Base-by-base conservation (phyloP, 176 grass and related monocot species). In the Lolium rigidum region DNA sequence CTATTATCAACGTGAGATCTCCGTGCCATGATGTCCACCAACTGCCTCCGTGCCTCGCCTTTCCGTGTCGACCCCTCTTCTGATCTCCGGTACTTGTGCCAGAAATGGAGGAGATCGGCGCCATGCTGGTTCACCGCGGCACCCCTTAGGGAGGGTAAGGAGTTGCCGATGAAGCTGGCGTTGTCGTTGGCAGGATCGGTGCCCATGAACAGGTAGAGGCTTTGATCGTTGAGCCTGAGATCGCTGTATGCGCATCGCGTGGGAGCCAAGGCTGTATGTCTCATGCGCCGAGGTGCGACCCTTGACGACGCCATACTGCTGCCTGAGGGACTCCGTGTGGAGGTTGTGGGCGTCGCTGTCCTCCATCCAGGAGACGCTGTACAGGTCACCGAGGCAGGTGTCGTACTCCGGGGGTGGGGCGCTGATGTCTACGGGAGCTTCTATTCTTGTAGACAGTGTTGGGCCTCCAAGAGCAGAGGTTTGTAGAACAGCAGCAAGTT, bases 311-410 rank as follows among this genome's bases (percentile, higher is more conserved):
- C 54, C 37, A 80, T 97, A 97, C 79, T 97, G 95, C 81, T 95
- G 89, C 74, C 43, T 54, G 25, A 97, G 87, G 15, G 90, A 88
- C 88, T 97, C 95, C 5, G 78, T 76, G 6, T 54, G 84, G 14
- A 88, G 87, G 83, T 94, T 84, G 79, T 73, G 70, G 41, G 4
- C 70, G 43, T 73, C 70, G 70, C 70, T 73, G 70, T 73, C 70
- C 43, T 73, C 70, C 70, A 73, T 93, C 95, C 95, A 97, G n/a
- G 95, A 49, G 1, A 97, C 51, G 71, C 95, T 97, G 71, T 97
- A 97, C 57, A 97, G 90, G 80, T 97, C 95, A 1, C 95, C 95
- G 20, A 97, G 90, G 83, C 95, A 97, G 26, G 95, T 97, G 77
- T 90, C 87, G 44, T 82, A 97, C 72, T 88, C 95, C 4, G 82